Evolutionary conservation across 805 yeast species (phyloP), one percentile per base, ranked within the genome.

Genomic region (Pichia manshurica): DNA sequence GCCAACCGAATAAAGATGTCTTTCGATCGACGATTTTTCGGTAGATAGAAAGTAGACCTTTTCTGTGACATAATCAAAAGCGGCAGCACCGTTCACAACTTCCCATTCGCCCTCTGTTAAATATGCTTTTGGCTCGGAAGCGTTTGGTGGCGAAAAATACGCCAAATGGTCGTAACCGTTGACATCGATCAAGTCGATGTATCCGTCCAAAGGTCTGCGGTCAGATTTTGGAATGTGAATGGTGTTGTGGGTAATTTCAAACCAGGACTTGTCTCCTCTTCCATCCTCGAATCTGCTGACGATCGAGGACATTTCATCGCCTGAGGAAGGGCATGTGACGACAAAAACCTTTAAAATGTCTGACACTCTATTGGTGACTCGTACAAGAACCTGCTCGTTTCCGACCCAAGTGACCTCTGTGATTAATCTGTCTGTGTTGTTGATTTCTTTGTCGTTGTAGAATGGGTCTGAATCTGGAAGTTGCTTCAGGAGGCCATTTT

Each of bases 51-150:
- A 93, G 62, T 81, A 84, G 15, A 81, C 74, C 53, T 76, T 72
- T 46, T 73, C 75, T 28, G 65, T 68, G 5, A 69, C 66, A 44
- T 65, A 68, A 58, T 84, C 88, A 65, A 78, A 79, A 0, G 82
- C 75, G 2, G 82, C 69, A 2, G 84, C 80, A 1, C 87, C 90
- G 51, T 72, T 75, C 23, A 78, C 84, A n/a, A 93, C 95, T 64
- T 93, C 99, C 96, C 96, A 93, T 0, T 75, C 66, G 6, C 99
- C 99, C 3, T 65, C 49, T 1, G 93, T 86, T 41, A 95, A 73
- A 20, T 84, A 62, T 28, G 16, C 16, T 2, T 57, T 57, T 3
- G 87, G 87, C 15, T 66, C 64, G 0, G 78, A 52, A 5, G 82
- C 63, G 22, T 74, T 70, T 2, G 88, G 79, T 5, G 96, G 93